Percentiles rank a stretch among this genome's conserved stretches.
phyloP scores from a whole-genome alignment of 2,329 filamentous ascomycete species.

The Sclerotinia spermophila region DNA sequence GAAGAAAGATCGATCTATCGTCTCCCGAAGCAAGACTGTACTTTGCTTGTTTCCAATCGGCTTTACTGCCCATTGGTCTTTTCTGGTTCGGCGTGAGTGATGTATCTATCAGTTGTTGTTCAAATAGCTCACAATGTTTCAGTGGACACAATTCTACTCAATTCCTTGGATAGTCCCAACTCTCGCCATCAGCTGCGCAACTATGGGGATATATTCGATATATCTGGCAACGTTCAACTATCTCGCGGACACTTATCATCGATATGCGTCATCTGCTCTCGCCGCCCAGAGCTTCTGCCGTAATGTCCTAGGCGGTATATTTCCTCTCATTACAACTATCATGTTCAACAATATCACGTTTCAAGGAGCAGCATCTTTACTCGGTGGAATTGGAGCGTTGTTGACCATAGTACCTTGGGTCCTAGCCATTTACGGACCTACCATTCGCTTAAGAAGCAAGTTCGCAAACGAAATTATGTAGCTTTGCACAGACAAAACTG shows the following conservation, averaged over 20 bases:
- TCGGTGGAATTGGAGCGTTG: conserved; percentile 64
- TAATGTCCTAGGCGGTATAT: conserved; percentile 76
- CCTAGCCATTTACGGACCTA: conserved; percentile 72
- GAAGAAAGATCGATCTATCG: conserved; percentile 37
- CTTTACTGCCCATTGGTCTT: conserved; percentile 72
- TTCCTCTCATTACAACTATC: conserved; percentile 70
- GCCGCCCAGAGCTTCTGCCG: conserved; percentile 84
- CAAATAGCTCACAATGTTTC: conserved; percentile 42
- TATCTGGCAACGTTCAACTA: conserved; percentile 93
- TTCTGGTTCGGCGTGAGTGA: conserved; percentile 49
- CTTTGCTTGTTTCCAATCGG: conserved; percentile 73
- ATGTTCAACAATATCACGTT: conserved; percentile 73
- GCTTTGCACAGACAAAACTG: background rate
- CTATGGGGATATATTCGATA: conserved; percentile 81
- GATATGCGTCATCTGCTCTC: conserved; percentile 79
- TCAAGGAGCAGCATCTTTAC: conserved; percentile 65
- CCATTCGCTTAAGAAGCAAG: conserved; percentile 70
- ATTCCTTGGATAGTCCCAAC: conserved; percentile 71
- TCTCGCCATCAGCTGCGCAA: conserved; percentile 68
- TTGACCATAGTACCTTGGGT: conserved; percentile 86
- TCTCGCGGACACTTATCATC: conserved; percentile 80
- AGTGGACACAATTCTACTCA: conserved; percentile 60
- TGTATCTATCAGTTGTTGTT: background rate
- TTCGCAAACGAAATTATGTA: conserved; percentile 52
- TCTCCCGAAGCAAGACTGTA: conserved; percentile 76